These are phyloP conservation scores for Podospora australis DNA, from an alignment of 495 filamentous ascomycete genomes.

Conservation along the genomic window DNA sequence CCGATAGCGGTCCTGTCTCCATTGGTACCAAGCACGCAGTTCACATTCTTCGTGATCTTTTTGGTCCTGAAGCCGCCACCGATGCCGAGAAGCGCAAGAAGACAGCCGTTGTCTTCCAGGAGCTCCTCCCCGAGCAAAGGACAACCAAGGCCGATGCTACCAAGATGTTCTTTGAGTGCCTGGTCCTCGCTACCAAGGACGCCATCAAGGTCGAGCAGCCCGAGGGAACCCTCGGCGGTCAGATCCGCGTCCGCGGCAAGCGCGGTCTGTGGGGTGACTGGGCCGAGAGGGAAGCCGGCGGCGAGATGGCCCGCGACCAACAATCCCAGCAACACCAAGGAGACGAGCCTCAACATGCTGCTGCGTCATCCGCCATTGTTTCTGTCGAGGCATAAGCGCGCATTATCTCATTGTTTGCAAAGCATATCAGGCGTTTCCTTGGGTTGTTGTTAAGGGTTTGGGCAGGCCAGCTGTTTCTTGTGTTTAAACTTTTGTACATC, in stretches of 20 bases:
- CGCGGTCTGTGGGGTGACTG: conserved; percentile 89
- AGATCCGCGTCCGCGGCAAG: conserved; percentile 78
- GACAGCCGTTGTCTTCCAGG: conserved; percentile 77
- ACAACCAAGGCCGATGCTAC: conserved; percentile 84
- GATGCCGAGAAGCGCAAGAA: conserved; percentile 64
- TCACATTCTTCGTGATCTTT: conserved; percentile 83
- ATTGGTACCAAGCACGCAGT: conserved; percentile 91
- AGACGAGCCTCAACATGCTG: conserved; percentile 23
- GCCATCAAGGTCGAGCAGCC: conserved; percentile 94
- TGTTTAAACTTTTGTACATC: too few species aligned
- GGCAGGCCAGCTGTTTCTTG: too few species aligned
- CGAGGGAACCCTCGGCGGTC: conserved; percentile 62
- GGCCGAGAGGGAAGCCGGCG: conserved; percentile 78
- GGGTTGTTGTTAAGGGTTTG: conserved; percentile 5
- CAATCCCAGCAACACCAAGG: conserved; percentile 27
- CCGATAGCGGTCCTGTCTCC: conserved; percentile 76
- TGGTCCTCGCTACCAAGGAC: conserved; percentile 95
- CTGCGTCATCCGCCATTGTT: conserved; percentile 24
- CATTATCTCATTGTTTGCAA: background rate
- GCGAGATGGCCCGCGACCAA: conserved; percentile 42
- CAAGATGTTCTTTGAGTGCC: conserved; percentile 97
- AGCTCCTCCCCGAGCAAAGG: conserved; percentile 72
- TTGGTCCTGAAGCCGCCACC: conserved; percentile 59
- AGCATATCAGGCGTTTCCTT: background rate
- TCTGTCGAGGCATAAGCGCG: conserved; percentile 19